Conservation (phyloP, 805 yeast species). For the Schwanniomyces yamadae region DNA sequence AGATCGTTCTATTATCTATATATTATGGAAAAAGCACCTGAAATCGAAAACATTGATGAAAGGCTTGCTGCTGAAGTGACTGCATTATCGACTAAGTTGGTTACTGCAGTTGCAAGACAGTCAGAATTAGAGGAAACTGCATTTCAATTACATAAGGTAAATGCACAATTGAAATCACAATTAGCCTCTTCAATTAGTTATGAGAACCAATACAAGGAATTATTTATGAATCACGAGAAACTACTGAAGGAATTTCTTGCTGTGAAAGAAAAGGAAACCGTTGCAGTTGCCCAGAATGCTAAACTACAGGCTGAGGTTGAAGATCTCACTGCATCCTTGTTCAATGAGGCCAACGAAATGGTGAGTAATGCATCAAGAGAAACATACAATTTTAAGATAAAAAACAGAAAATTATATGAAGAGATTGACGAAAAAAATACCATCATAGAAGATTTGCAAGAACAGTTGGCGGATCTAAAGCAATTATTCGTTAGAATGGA, state of each 20-base stretch:
- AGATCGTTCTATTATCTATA: too few relatives aligned
- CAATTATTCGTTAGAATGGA: constrained; percentile 56
- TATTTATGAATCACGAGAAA: constrained; percentile 31
- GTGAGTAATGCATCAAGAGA: constrained; percentile 76
- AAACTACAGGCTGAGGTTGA: constrained; percentile 72
- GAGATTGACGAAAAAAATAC: constrained; percentile 66
- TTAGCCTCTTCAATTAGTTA: constrained; percentile 18
- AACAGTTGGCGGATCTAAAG: constrained; percentile 68
- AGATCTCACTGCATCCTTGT: constrained; percentile 72
- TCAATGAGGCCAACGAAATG: constrained; percentile 83
- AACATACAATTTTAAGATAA: constrained; percentile 55
- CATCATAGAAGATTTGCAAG: constrained; percentile 61
- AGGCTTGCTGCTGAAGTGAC: constrained; percentile 57
- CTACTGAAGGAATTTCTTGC: constrained; percentile 23
- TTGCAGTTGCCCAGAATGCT: constrained; percentile 59
- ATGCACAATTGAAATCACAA: constrained; percentile 24
- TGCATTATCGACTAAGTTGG: constrained; percentile 55
- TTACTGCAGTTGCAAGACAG: constrained; percentile 59
- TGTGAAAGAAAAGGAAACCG: constrained; percentile 31
- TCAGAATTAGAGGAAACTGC: constrained; percentile 53
- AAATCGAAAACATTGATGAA: constrained; percentile 22
- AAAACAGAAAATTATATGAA: constrained; percentile 53
- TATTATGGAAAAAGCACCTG: constrained; percentile 8
- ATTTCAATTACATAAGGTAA: constrained; percentile 37
- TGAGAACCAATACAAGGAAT: constrained; percentile 22